Evolutionary conservation across 2,329 filamentous ascomycete species (phyloP).

Genomic region (Ceratocystis harringtonii): DNA sequence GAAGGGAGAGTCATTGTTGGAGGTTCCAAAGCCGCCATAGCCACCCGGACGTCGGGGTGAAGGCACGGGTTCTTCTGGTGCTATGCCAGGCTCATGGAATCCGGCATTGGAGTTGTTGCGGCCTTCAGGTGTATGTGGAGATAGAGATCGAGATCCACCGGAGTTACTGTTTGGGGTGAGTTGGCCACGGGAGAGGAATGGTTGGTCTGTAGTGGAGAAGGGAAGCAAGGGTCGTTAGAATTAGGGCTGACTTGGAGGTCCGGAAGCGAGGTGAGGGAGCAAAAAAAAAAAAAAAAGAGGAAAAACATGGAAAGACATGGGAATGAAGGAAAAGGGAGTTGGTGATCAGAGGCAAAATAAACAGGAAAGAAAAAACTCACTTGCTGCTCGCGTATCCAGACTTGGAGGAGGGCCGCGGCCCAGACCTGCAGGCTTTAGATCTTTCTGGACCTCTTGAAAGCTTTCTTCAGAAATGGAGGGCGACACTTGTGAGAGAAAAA

Average conservation of each 20-base stretch:
- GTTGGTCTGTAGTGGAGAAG: constrained; percentile 32
- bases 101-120: constrained; percentile 32
- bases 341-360: not conserved
- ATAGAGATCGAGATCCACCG: constrained; percentile 44
- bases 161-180: constrained; percentile 49
- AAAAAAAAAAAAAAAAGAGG: not conserved
- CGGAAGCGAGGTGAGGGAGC: not conserved
- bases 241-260: not conserved
- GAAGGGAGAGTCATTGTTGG: constrained; percentile 25
- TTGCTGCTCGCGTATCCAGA: constrained; percentile 38
- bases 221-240: constrained; percentile 23
- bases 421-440: constrained; percentile 2
- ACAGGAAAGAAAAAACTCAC: constrained; percentile 26
- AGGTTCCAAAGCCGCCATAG: constrained; percentile 34
- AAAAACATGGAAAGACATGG: not conserved
- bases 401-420: constrained; percentile 26
- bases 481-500: not conserved
- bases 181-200: constrained; percentile 40
- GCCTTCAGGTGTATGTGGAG: constrained; percentile 43
- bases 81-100: constrained; percentile 33
- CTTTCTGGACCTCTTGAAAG: constrained; percentile 2
- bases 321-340: not conserved
- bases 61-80: constrained; percentile 28
- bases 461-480: constrained; percentile 12
- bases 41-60: constrained; percentile 31